A percentile compares a stretch with the other conserved stretches of the same genome.
Evolutionary conservation across 208 protist species (phyloP).

Genomic region (Acanthamoeba rhysodes): DNA sequence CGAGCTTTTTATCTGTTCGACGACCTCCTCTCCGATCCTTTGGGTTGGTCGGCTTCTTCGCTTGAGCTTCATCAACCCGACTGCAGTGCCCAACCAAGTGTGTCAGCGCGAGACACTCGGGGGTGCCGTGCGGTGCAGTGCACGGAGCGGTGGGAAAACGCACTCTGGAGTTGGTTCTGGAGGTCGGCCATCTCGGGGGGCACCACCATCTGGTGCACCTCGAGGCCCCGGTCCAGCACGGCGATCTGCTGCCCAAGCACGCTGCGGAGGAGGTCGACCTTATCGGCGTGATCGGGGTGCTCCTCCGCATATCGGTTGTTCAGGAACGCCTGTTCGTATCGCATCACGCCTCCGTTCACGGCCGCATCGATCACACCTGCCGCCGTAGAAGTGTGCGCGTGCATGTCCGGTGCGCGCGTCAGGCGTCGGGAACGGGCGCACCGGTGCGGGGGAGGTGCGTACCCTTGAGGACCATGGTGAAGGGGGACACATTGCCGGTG

Average conservation of each 20-base stretch:
- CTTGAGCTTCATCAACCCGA: constrained; percentile 26
- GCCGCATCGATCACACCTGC: constrained; percentile 38
- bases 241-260: constrained; percentile 4
- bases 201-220: constrained; percentile 50
- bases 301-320: not conserved
- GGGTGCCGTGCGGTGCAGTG: not conserved
- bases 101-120: not conserved
- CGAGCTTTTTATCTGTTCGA: no score
- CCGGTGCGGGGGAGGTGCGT: not conserved
- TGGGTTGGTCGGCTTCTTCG: not conserved
- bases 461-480: constrained; percentile 73
- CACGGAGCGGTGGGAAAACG: no score
- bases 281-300: not conserved
- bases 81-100: not conserved
- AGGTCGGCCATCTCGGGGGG: constrained; percentile 59
- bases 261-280: not conserved
- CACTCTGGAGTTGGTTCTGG: constrained; percentile 48
- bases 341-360: constrained; percentile 21
- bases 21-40: not conserved
- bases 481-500: constrained; percentile 57
- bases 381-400: not conserved
- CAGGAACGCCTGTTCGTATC: constrained; percentile 55
- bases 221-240: constrained; percentile 5
- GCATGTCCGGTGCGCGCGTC: no score
- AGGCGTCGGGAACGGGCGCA: not conserved